Evolutionary conservation across 1,139 yeast genomes (phyloP).

Genomic region (Wickerhamomyces sp.): DNA sequence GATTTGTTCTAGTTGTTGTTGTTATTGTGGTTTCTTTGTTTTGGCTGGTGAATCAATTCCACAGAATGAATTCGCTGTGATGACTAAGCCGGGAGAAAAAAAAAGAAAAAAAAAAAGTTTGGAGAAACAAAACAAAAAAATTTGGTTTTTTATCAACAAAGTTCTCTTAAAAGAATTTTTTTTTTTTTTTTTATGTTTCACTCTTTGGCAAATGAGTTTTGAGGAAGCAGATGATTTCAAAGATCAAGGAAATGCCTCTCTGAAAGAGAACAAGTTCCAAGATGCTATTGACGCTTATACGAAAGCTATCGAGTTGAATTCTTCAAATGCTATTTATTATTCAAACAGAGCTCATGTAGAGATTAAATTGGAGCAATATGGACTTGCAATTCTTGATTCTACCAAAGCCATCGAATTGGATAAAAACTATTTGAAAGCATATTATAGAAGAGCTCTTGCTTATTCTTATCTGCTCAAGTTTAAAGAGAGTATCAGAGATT

Average conservation of each 20-base stretch:
- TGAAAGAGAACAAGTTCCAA: slow-evolving; percentile 57
- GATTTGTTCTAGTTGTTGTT: no score
- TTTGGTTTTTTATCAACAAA: no score
- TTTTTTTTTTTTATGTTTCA: no score
- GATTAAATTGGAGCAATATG: slow-evolving; percentile 80
- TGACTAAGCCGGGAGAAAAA: no score
- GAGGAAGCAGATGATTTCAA: slow-evolving; percentile 37
- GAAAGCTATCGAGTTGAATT: slow-evolving; percentile 67
- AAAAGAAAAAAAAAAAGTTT: neutral
- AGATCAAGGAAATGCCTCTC: slow-evolving; percentile 66
- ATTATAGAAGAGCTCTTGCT: slow-evolving; percentile 79
- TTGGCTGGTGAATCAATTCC: no score
- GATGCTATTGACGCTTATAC: slow-evolving; percentile 71
- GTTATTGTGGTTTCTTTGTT: no score
- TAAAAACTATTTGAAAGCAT: slow-evolving; percentile 66
- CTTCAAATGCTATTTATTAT: slow-evolving; percentile 64
- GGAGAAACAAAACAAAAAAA: no score
- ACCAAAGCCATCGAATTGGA: slow-evolving; percentile 65
- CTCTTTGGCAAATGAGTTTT: no score
- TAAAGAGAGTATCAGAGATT: slow-evolving; percentile 68
- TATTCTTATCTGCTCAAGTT: slow-evolving; percentile 71
- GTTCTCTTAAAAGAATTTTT: no score
- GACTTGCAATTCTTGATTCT: slow-evolving; percentile 77
- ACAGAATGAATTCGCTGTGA: no score
- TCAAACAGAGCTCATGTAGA: slow-evolving; percentile 92